Base-by-base conservation (phyloP, 2,329 filamentous ascomycete species). In the Paecilomyces variotii region DNA sequence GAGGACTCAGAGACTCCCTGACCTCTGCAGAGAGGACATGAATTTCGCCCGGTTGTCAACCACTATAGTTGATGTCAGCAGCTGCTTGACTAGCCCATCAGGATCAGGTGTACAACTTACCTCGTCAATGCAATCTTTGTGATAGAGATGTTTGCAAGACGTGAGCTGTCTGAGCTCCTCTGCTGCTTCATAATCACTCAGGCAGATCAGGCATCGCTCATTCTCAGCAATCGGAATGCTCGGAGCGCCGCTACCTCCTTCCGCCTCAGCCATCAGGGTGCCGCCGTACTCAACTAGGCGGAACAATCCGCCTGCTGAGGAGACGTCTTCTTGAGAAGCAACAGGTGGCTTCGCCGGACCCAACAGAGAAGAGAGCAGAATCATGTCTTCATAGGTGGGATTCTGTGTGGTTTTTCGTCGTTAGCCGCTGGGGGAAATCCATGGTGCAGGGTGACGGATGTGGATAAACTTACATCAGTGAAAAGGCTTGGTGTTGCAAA, bases 331-430 rank as follows among this genome's bases (percentile, higher is more conserved):
- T 61, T 84, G 81, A 58, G 80, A 84, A 19, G 86, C 86, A 55
- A 89, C 86, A 2, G 86, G 86, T 2, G 86, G 85, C 67, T 88
- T 88, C 3, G 82, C 86, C 54, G 86, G 86, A 1, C 86, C 86
- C 14, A 89, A 75, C 10, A 88, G 78, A 11, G 84, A 85, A 11
- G 85, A 87, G 3, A 89, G 78, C 52, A 88, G 74, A 68, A 88
- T 82, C 86, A 89, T 88, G 64, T 89, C 86, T 71, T 89, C 86
- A 66, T 89, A 88, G 1, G 86, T 87, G 1, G 86, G 86, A 56
- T 81, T 80, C 78, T 32, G 2, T 80, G 1, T 19, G 19, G 58
- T 39, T 59, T 45, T 19, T 32, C 7, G 28, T 19, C 19, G 50
- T 67, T 60, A 67, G 63, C 28, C 30, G 7, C 30, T 32, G 30